Evolutionary conservation across 441 rosid genomes (phyloP), one percentile per base, ranked within the genome.

Genomic region (Pelargonium myrrhifolium): DNA sequence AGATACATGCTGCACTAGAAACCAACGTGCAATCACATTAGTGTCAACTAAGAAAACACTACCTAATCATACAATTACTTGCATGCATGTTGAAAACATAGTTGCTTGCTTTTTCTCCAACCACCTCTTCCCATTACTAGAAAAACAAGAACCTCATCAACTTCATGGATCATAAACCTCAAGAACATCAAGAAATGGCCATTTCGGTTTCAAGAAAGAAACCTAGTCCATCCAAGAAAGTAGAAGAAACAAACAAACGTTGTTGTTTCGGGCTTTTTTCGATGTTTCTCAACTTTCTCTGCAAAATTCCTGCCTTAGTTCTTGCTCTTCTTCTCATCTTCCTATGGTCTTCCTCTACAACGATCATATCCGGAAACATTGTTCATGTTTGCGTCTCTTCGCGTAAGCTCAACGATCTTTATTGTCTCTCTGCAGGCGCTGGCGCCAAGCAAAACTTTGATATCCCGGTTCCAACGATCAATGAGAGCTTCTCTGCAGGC

Each of bases 341-440:
- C 71, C 61, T 89, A 0, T 93, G 98, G 94, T 86, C 91, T 18
- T 86, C 94, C 66, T 84, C 96, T 64, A 76, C 90, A 66, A 85
- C 90, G 42, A 72, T 87, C 75, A 82, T 89, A 72, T 87, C 94
- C 9, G 81, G 86, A 58, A 82, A 87, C 15, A 79, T 85, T 35
- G 80, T 90, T 70, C 96, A 85, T 8, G 78, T 90, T 11, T 93
- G 97, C 51, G 73, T 90, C 49, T 88, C 96, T 4, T 87, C 94
- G 0, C 82, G 96, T 24, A 88, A 88, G 79, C 89, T 93, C 79
- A 88, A 68, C 75, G 82, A 86, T 65, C 89, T 76, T 59, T 89
- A 85, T 67, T 90, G 98, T 75, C 83, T 93, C 70, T 88, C 98
- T 0, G 97, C 97, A 0, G 96, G 98, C 42, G 64, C 90, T 6